Evolutionary conservation across 2,329 filamentous ascomycete species (phyloP).

Genomic region (Triangularia setosa): DNA sequence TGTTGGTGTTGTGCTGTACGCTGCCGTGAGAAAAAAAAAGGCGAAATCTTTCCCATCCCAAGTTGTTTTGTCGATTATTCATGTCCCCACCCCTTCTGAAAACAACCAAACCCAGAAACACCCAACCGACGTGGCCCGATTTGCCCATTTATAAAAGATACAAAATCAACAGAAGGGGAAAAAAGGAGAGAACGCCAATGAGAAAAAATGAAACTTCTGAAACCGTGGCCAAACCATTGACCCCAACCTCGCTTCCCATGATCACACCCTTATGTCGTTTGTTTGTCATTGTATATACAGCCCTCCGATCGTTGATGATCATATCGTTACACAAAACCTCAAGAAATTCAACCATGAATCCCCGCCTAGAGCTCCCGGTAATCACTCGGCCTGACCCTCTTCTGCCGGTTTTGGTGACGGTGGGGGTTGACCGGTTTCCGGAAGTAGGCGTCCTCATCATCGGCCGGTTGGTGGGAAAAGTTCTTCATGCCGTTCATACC

Average conservation of each 20-base stretch:
- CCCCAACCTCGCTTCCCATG: not conserved
- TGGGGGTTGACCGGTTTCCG: constrained; percentile 94
- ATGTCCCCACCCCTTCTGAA: not conserved
- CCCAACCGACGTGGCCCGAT: not conserved
- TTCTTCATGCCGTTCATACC: constrained; percentile 25
- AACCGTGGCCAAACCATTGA: not conserved
- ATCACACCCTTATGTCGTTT: not conserved
- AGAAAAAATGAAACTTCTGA: not conserved
- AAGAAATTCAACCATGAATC: not conserved
- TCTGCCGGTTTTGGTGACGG: constrained; percentile 76
- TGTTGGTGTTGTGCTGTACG: not conserved
- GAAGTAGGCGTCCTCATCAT: constrained; percentile 89
- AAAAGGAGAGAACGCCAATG: not conserved
- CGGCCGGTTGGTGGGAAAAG: constrained; percentile 49
- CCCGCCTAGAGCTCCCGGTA: constrained; percentile 69
- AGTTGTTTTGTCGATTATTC: not conserved
- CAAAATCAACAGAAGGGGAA: not conserved
- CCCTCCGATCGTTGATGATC: not conserved
- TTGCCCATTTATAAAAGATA: not conserved
- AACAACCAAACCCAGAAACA: not conserved
- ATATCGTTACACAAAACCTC: not conserved
- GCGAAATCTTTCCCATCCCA: not conserved
- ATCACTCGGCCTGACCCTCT: constrained; percentile 80
- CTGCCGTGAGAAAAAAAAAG: not conserved
- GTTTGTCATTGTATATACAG: not conserved